Base-by-base conservation (phyloP, 1,284 basidiomycete genomes). In the Polyporus tsugae region DNA sequence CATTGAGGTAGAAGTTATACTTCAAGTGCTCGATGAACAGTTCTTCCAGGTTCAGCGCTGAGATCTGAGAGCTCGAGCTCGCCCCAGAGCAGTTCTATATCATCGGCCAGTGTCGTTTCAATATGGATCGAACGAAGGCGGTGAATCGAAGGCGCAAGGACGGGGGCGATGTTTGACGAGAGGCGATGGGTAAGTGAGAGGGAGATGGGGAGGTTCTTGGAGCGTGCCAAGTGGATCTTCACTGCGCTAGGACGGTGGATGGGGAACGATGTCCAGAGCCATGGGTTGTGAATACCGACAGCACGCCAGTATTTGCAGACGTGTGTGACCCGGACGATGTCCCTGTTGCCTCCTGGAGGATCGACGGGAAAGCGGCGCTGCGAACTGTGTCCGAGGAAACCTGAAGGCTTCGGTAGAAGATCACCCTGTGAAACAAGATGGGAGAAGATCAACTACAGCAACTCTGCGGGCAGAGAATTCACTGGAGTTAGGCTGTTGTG, bases 161-260 rank as follows among this genome's bases (percentile, higher is more conserved):
- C 5, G 11, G 38, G 58, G 13, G 38, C 22, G n/a, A 41, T 9
- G 35, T 38, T 10, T 3, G 35, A 11, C 38, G 38, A 59, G 35
- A 41, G 11, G n/a, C 36, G 13, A 15, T n/a, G 6, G 35, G 19
- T 38, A 5, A 59, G 17, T 15, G 38, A 22, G n/a, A 59, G 17
- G 58, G 58, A 59, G 11, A 59, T 7, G 58, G 58, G 58, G n/a
- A 59, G 9, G 38, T n/a, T 59, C 22, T 59, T 59, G 22, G 58
- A 59, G 58, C 38, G 58, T 41, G 35, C 22, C 38, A 59, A 59
- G 13, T n/a, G 25, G n/a, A 39, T 35, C 29, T 58, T 29, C 55
- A 58, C 38, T 11, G 25, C 25, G 11, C 6, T 15, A 25, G 52
- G 13, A 33, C 33, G 52, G 52, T 29, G 52, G 13, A 53, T 53